Percentiles rank a stretch among this genome's conserved stretches.
Evolutionary conservation across 495 filamentous ascomycete species (phyloP).

Genomic region (Aspergillus steynii): DNA sequence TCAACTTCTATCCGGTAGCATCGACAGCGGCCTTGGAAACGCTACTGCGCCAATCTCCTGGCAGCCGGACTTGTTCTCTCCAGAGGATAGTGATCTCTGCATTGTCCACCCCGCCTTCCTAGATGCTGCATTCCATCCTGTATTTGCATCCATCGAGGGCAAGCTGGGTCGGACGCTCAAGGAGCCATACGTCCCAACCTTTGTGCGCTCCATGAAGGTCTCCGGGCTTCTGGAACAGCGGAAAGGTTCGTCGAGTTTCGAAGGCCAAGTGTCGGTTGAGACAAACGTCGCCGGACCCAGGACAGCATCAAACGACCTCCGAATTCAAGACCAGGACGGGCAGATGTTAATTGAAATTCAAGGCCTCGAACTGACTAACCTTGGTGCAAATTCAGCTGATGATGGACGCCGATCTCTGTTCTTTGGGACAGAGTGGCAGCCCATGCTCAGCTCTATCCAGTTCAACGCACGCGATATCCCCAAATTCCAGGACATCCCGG

Average conservation of each 20-base stretch:
- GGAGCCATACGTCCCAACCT: conserved; percentile 3
- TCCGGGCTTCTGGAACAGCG: background rate
- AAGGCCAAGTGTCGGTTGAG: background rate
- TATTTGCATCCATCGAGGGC: background rate
- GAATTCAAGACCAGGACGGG: background rate
- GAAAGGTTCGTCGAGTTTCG: background rate
- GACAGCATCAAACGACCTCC: background rate
- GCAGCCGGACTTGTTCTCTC: background rate
- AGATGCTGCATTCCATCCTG: background rate
- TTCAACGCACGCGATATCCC: background rate
- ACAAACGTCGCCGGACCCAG: background rate
- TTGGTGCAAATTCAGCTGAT: background rate
- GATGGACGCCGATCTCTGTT: background rate
- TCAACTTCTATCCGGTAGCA: background rate
- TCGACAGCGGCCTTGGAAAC: background rate
- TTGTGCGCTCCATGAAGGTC: background rate
- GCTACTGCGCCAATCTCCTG: background rate
- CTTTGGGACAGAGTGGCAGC: conserved; percentile 1
- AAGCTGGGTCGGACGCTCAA: background rate
- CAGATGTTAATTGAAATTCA: background rate
- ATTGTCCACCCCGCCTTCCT: conserved; percentile 2
- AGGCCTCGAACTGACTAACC: background rate
- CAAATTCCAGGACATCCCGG: background rate
- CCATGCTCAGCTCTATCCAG: background rate
- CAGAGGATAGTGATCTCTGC: background rate